Evolutionary conservation across 2,329 filamentous ascomycete genomes (phyloP).

Genomic region (Cladosporium austrohemisphaericum): DNA sequence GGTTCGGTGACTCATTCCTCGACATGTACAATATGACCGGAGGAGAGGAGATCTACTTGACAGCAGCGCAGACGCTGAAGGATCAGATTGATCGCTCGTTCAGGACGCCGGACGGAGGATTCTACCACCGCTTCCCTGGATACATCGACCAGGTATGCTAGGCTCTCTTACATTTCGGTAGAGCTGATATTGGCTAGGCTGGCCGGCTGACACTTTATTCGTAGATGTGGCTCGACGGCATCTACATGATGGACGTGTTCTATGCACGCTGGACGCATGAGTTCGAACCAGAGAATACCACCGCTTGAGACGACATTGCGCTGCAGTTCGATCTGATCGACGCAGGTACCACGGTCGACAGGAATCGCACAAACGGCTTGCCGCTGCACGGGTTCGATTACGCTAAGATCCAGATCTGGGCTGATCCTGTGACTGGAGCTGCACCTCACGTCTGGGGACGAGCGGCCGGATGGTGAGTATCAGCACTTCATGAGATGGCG

Average conservation of each 20-base stretch:
- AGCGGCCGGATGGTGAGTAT: slow-evolving; percentile 47
- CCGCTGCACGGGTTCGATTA: slow-evolving; percentile 54
- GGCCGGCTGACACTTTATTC: too few relatives aligned
- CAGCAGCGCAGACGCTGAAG: slow-evolving; percentile 20
- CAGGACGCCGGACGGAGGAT: slow-evolving; percentile 24
- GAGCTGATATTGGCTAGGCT: too few relatives aligned
- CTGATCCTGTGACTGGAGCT: slow-evolving; percentile 47
- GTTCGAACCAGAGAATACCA: slow-evolving; percentile 19
- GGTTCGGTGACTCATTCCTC: slow-evolving; percentile 26
- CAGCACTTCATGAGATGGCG: not conserved
- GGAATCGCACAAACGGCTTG: slow-evolving; percentile 44
- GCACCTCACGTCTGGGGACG: slow-evolving; percentile 51
- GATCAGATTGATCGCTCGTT: slow-evolving; percentile 25
- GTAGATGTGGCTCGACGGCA: slow-evolving; percentile 53
- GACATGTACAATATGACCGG: slow-evolving; percentile 20
- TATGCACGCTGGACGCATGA: slow-evolving; percentile 30
- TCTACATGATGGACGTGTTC: slow-evolving; percentile 49
- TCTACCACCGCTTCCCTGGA: slow-evolving; percentile 29
- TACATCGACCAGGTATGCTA: slow-evolving; percentile 53
- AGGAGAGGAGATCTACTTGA: slow-evolving; percentile 17
- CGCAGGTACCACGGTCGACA: slow-evolving; percentile 32
- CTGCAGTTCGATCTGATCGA: slow-evolving; percentile 47
- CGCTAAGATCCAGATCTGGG: slow-evolving; percentile 47
- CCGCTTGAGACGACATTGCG: slow-evolving; percentile 32
- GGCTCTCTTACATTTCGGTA: too few relatives aligned